Evolutionary conservation across 179 eudicot genomes (phyloP).

Genomic region (Spergularia azorica): DNA sequence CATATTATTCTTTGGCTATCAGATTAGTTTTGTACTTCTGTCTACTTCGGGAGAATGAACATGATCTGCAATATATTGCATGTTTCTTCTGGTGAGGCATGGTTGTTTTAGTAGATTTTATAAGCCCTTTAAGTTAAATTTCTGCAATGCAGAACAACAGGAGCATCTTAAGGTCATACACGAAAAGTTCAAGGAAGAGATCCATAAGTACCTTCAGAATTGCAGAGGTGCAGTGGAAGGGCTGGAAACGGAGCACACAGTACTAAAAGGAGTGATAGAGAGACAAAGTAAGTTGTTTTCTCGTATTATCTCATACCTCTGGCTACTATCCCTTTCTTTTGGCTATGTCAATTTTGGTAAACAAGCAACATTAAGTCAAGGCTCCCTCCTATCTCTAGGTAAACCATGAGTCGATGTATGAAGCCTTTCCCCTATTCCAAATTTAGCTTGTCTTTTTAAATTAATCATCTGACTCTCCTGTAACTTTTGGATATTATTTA

Average conservation of each 20-base stretch:
- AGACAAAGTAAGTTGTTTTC: slow-evolving; percentile 57
- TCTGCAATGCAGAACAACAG: slow-evolving; percentile 60
- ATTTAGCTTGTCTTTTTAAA: not conserved
- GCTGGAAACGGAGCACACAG: slow-evolving; percentile 59
- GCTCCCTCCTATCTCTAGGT: too few relatives aligned
- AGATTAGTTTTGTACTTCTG: not conserved
- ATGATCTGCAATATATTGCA: not conserved
- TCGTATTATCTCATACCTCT: slow-evolving; percentile 3
- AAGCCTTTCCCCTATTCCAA: not conserved
- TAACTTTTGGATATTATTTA: not conserved
- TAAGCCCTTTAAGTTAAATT: slow-evolving; percentile 11
- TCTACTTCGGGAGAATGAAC: not conserved
- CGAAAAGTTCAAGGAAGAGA: slow-evolving; percentile 68
- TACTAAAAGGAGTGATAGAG: slow-evolving; percentile 58
- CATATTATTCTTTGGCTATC: not conserved
- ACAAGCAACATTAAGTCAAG: too few relatives aligned
- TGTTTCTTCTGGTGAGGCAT: slow-evolving; percentile 7
- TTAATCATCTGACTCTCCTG: not conserved
- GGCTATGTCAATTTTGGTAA: too few relatives aligned
- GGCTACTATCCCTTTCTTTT: not conserved
- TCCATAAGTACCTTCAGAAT: slow-evolving; percentile 58
- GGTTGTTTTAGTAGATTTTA: slow-evolving; percentile 13
- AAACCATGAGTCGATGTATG: too few relatives aligned
- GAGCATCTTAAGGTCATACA: slow-evolving; percentile 57
- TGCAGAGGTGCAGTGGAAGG: slow-evolving; percentile 58